Base-by-base conservation (phyloP, 2,329 filamentous ascomycete species). In the Chaetomium olivaceum region DNA sequence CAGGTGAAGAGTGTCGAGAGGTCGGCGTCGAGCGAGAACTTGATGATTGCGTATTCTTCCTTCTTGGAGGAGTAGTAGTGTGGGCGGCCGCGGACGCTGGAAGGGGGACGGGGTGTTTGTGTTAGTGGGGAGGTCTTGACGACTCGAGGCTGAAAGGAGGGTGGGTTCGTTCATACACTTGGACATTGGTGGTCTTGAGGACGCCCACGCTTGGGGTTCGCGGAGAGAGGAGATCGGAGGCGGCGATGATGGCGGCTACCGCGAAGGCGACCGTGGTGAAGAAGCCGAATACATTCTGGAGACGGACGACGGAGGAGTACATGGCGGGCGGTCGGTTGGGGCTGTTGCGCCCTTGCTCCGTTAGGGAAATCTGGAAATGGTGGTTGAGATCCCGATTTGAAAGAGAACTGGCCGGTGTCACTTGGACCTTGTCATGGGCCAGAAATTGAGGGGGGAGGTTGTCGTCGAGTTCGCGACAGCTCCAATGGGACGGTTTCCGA, bases 261-360 rank as follows among this genome's bases (percentile, higher is more conserved):
- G 87, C 86, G 75, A 96, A 95, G 64, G 91, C 90, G 69, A 97
- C 93, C 29, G 93, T 96, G 21, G 95, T 98, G 84, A 98, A 97
- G 87, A 96, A 97, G 78, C 95, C 93, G 77, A 99, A 99, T 77
- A 93, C 89, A 80, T 92, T 94, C 80, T 99, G 95, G 71, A 90
- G 79, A 72, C 95, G 91, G 69, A 91, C 92, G 58, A 96, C 80
- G 56, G 90, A 87, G 75, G 92, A 96, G 80, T 97, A 90, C 95
- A 99, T 98, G 67, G 67, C 83, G 80, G 75, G 59, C 64, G 54
- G 43, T 55, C 31, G 61, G n/a, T 39, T 9, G 50, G 65, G 63
- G 56, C 46, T 50, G 57, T 46, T 46, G 52, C 23, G 61, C 36
- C 62, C 54, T 48, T 43, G 58, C 16, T 61, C 39, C 39, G n/a